Evolutionary conservation across 441 rosid genomes (phyloP).

Genomic region (Adansonia gregorii): DNA sequence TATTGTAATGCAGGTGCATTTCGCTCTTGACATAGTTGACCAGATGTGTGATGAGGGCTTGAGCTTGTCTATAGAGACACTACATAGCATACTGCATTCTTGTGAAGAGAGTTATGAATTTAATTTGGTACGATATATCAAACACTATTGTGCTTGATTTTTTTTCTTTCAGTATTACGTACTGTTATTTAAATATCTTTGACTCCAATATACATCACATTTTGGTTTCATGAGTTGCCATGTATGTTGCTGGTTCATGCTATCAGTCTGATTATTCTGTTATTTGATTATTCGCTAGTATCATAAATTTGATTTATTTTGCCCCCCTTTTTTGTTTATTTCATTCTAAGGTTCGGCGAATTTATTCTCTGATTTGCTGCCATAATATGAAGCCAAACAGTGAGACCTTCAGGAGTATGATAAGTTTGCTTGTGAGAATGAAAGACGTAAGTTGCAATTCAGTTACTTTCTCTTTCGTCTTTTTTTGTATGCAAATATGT

Average conservation of each 20-base stretch:
- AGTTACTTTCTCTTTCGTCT: constrained; percentile 13
- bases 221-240: background rate
- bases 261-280: background rate
- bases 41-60: constrained; percentile 63
- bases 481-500: background rate
- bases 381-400: constrained; percentile 57
- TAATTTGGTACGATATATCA: constrained; percentile 56
- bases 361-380: constrained; percentile 58
- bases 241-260: background rate
- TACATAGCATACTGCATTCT: constrained; percentile 57
- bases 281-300: constrained; percentile 3
- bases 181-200: constrained; percentile 7
- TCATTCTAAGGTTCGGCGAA: constrained; percentile 56
- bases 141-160: background rate
- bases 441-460: constrained; percentile 71
- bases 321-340: background rate
- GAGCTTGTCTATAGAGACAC: constrained; percentile 44
- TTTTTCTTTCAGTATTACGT: background rate
- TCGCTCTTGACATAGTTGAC: constrained; percentile 70
- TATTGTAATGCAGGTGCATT: constrained; percentile 59
- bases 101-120: constrained; percentile 60
- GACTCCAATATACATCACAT: background rate
- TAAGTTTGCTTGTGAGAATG: constrained; percentile 64
- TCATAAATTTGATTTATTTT: background rate
- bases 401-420: constrained; percentile 73